Evolutionary conservation across 192 early-diverging fungal genomes (phyloP).

Genomic region (Coemansia sp.): DNA sequence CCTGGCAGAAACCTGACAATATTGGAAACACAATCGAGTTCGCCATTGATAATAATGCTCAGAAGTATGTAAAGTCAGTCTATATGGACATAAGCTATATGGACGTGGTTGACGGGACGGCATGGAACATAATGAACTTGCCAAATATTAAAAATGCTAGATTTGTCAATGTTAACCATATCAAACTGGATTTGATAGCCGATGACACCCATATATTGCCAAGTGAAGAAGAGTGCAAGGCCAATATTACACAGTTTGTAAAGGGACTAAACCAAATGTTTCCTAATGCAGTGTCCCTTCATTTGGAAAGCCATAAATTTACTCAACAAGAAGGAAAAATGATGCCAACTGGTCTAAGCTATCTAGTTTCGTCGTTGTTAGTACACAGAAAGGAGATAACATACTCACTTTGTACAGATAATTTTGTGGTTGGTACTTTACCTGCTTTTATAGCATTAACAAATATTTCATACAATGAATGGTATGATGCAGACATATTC

Average conservation of each 20-base stretch:
- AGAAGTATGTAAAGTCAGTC: too few relatives aligned
- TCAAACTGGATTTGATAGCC: not conserved
- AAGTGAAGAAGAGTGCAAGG: not conserved
- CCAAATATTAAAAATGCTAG: not conserved
- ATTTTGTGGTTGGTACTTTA: not conserved
- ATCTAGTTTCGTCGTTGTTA: not conserved
- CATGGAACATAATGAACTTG: not conserved
- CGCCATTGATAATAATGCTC: not conserved
- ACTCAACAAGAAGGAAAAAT: not conserved
- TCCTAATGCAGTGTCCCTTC: not conserved
- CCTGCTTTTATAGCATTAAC: not conserved
- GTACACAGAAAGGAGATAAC: not conserved
- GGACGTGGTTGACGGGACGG: not conserved
- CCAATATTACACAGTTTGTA: not conserved
- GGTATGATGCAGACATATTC: not conserved
- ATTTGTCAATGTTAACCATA: not conserved
- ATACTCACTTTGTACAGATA: not conserved
- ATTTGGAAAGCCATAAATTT: not conserved
- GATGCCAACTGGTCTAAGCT: not conserved
- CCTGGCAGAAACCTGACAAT: not conserved
- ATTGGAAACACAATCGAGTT: not conserved
- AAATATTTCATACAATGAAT: not conserved
- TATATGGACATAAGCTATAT: not conserved
- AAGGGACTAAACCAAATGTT: not conserved
- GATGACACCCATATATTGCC: not conserved